phyloP scores from a whole-genome alignment of 495 filamentous ascomycete species.

The Evernia prunastri region DNA sequence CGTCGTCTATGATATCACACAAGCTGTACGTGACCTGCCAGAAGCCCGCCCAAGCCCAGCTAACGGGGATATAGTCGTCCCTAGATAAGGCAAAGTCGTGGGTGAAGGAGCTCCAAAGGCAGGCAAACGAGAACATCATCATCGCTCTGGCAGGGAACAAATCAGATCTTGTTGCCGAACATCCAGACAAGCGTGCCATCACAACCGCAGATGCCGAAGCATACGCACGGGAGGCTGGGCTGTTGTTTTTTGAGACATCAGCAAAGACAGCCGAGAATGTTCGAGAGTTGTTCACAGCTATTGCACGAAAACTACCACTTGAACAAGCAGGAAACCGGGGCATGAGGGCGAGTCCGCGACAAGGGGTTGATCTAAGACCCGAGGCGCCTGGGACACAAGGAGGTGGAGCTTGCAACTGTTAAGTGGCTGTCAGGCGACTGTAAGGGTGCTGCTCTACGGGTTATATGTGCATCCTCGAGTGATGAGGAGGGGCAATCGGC shows the following conservation, averaged over 20 bases:
- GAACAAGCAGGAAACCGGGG: constrained; percentile 81
- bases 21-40: constrained; percentile 63
- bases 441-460: not conserved
- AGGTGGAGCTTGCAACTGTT: constrained; percentile 72
- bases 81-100: constrained; percentile 97
- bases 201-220: constrained; percentile 83
- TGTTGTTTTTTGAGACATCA: constrained; percentile 96
- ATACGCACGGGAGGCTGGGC: constrained; percentile 84
- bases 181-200: constrained; percentile 90
- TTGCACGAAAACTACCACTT: constrained; percentile 92
- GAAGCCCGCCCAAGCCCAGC: not conserved
- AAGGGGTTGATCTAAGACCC: constrained; percentile 73
- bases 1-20: constrained; percentile 98
- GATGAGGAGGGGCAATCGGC: not conserved
- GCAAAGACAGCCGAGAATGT: constrained; percentile 97
- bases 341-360: constrained; percentile 64
- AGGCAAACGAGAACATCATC: constrained; percentile 99
- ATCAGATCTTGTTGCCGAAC: constrained; percentile 82
- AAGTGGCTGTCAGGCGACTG: constrained; percentile 19
- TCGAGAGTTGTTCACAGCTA: constrained; percentile 91
- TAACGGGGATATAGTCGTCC: constrained; percentile 57
- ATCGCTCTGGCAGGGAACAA: constrained; percentile 98
- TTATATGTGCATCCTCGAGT: not conserved
- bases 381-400: constrained; percentile 71
- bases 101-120: constrained; percentile 98